These are phyloP conservation scores for Zoysia pacifica DNA, from an alignment of 176 grass and related monocot species.

Conservation along the genomic window DNA sequence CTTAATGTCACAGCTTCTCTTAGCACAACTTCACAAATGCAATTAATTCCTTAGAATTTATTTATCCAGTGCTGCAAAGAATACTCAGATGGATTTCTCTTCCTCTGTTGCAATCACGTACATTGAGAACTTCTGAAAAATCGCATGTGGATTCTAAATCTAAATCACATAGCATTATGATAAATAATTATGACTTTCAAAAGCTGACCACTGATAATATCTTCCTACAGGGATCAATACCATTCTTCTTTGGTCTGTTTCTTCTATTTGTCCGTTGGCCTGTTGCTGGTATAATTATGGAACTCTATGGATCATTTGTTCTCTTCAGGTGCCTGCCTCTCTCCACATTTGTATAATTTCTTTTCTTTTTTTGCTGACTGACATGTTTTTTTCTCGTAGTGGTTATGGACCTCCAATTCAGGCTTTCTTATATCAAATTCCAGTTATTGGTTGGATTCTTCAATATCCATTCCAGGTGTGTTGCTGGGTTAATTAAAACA, in stretches of 20 bases:
- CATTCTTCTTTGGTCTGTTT: slow-evolving; percentile 90
- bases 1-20: slow-evolving; percentile 10
- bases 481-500: background rate
- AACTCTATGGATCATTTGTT: slow-evolving; percentile 67
- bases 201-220: slow-evolving; percentile 23
- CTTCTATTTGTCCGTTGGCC: slow-evolving; percentile 93
- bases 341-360: slow-evolving; percentile 17
- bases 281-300: slow-evolving; percentile 83
- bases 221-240: slow-evolving; percentile 67
- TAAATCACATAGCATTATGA: background rate
- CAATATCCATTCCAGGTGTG: slow-evolving; percentile 62
- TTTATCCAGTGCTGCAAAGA: slow-evolving; percentile 5
- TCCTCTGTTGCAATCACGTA: background rate
- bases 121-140: background rate
- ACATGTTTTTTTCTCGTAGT: slow-evolving; percentile 30
- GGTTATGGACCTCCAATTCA: slow-evolving; percentile 64
- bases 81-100: background rate
- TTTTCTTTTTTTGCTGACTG: slow-evolving; percentile 32
- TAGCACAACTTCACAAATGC: slow-evolving; percentile 25
- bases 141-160: background rate
- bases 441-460: slow-evolving; percentile 70
- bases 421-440: slow-evolving; percentile 68
- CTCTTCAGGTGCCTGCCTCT: slow-evolving; percentile 54
- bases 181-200: background rate
- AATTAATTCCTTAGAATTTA: background rate